Percentiles rank a stretch among this genome's conserved stretches.
Conservation (phyloP, 257 asterid species). For the Capsicum chinense region DNA sequence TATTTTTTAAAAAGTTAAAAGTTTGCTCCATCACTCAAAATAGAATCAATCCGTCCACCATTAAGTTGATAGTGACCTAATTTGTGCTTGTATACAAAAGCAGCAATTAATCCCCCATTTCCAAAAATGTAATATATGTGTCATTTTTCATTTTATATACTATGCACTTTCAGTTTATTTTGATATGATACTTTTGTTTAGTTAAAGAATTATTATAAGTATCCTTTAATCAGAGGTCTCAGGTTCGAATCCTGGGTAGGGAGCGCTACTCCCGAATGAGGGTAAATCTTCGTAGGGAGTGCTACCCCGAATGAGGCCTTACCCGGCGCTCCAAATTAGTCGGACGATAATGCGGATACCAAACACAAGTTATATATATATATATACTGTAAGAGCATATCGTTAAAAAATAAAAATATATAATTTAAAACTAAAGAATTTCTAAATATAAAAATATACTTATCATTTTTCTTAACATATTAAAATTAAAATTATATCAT, state of each 20-base stretch:
- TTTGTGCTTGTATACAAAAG: background rate
- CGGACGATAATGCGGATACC: too few relatives aligned
- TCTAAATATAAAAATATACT: background rate
- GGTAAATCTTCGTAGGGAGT: too few relatives aligned
- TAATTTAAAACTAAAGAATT: background rate
- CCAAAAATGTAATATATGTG: background rate
- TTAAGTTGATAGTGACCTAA: background rate
- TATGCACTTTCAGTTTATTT: background rate
- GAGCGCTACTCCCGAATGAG: too few relatives aligned
- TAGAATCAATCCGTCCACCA: background rate
- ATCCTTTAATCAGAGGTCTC: background rate
- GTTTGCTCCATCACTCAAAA: slow-evolving; percentile 1
- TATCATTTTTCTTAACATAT: background rate
- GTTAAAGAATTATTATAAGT: background rate
- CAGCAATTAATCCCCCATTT: background rate
- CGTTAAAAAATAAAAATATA: background rate
- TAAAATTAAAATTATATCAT: background rate
- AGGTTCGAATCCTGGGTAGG: too few relatives aligned
- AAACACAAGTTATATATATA: too few relatives aligned
- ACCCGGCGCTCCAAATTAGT: too few relatives aligned
- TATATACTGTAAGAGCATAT: background rate
- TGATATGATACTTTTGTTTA: background rate
- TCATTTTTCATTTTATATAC: background rate
- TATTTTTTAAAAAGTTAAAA: background rate
- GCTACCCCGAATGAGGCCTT: too few relatives aligned